Evolutionary conservation across 2,329 filamentous ascomycete species (phyloP), one percentile per base, ranked within the genome.

Genomic region (Teratosphaeria gauchensis): DNA sequence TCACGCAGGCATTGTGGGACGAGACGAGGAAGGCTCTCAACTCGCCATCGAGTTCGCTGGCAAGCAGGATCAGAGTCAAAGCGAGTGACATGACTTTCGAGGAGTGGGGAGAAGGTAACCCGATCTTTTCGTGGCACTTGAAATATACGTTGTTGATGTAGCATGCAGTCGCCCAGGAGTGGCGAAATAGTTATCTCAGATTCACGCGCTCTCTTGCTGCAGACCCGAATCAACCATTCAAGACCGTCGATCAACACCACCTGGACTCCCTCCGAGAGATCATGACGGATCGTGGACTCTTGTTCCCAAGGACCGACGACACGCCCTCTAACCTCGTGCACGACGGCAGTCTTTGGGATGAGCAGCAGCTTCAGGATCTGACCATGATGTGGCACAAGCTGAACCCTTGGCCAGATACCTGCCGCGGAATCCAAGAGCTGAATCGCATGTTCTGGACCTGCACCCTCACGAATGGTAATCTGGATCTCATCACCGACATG

Each of bases 381-480:
- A 85, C 82, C 63, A 76, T 83, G 4, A 78, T 83, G 48, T 92
- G 89, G 89, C 89, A 92, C 70, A 79, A 78, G 7, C 78, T 94
- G 2, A 75, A 76, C 28, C 85, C 88, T 0, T 92, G 88, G 88
- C 63, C 77, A 0, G 89, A 92, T 68, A 76, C 82, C 1, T 74
- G 74, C 19, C 72, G 76, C 1, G 88, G 86, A 0, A 72, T 92
- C 28, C 69, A 72, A 1, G 64, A 62, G 33, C 71, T 75, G 54
- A 79, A 78, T 35, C 71, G 66, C 2, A 73, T 92, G 30, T 83
- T 83, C 67, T 73, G 76, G 55, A 89, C 86, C 0, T 79, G 82
- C 51, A 89, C 86, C 0, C 75, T 92, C 19, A 89, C 86, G 24
- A 94, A 94, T 69, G 89, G 87, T 46, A 92, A 92, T 69, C 68